A percentile compares a stretch with the other conserved stretches of the same genome.
Evolutionary conservation across 2,329 filamentous ascomycete species (phyloP).

Genomic region (Epichloe coenophiala): DNA sequence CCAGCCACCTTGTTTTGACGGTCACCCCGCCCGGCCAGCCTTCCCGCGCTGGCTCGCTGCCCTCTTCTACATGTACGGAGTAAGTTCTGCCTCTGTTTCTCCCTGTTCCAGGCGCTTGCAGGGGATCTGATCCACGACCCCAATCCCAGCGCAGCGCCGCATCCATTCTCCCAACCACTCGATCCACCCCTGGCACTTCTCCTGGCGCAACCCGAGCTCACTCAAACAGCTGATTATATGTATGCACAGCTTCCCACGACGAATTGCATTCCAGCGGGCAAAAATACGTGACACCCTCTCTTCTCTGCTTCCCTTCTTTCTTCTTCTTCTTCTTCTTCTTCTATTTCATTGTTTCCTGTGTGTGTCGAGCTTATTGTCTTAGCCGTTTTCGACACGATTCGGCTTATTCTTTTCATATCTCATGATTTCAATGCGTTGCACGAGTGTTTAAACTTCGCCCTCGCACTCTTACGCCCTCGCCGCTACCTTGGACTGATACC

Average conservation of each 20-base stretch:
- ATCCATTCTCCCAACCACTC: background rate
- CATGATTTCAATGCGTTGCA: background rate
- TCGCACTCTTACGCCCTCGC: background rate
- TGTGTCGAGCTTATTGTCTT: background rate
- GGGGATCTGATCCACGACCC: background rate
- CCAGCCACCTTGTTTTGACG: slow-evolving; percentile 21
- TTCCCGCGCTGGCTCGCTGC: no score
- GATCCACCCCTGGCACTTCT: background rate
- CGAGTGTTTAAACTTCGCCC: background rate
- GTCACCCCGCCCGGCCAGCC: slow-evolving; percentile 13
- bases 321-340: background rate
- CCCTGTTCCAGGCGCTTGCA: background rate
- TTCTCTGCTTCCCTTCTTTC: background rate
- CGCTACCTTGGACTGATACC: background rate
- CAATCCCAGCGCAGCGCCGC: background rate
- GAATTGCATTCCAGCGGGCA: slow-evolving; percentile 2
- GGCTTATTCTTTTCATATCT: background rate
- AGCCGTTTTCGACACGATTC: background rate
- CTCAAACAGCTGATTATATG: background rate
- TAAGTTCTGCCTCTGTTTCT: background rate
- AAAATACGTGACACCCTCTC: slow-evolving; percentile 6
- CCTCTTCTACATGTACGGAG: no score
- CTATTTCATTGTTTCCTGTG: background rate
- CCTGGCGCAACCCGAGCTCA: background rate
- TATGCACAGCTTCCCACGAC: background rate